Evolutionary conservation across 2,329 filamentous ascomycete species (phyloP).

Genomic region (Calonectria montana): DNA sequence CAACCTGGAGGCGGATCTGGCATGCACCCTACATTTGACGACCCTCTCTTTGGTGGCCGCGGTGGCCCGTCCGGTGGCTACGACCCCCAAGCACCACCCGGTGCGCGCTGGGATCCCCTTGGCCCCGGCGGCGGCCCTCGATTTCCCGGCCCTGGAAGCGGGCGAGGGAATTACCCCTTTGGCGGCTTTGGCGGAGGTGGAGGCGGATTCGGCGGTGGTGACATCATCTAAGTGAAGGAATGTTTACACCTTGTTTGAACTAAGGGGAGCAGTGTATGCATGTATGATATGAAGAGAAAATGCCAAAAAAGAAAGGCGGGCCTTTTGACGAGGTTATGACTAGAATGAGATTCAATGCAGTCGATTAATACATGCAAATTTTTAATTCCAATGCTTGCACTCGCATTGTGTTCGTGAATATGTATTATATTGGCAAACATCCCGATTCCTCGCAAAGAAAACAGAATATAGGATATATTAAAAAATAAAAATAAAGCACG

Average conservation of each 20-base stretch:
- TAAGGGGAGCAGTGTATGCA: neutral
- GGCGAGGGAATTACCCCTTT: slow-evolving; percentile 52
- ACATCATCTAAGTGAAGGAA: slow-evolving; percentile 44
- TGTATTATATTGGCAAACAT: neutral
- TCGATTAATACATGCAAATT: neutral
- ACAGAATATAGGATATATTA: no score
- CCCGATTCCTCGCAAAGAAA: neutral
- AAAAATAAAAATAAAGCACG: no score
- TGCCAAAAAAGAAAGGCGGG: slow-evolving; percentile 1
- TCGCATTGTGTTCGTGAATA: neutral
- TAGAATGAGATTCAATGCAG: slow-evolving; percentile 24
- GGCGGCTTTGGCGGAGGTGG: slow-evolving; percentile 50
- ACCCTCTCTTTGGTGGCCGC: slow-evolving; percentile 77
- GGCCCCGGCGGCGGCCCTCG: slow-evolving; percentile 72
- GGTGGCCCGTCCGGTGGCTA: slow-evolving; percentile 48
- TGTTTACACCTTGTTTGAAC: no score
- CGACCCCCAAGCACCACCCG: slow-evolving; percentile 83
- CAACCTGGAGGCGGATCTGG: slow-evolving; percentile 75
- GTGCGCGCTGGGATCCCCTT: slow-evolving; percentile 90
- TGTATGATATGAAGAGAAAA: slow-evolving; percentile 18
- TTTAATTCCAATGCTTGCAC: neutral
- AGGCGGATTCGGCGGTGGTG: slow-evolving; percentile 50
- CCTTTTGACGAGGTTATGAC: slow-evolving; percentile 19
- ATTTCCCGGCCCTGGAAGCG: slow-evolving; percentile 57
- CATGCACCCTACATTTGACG: slow-evolving; percentile 97